These are phyloP conservation scores for Talaromyces sp. DNA, from an alignment of 2,329 filamentous ascomycete genomes.

Conservation along the genomic window DNA sequence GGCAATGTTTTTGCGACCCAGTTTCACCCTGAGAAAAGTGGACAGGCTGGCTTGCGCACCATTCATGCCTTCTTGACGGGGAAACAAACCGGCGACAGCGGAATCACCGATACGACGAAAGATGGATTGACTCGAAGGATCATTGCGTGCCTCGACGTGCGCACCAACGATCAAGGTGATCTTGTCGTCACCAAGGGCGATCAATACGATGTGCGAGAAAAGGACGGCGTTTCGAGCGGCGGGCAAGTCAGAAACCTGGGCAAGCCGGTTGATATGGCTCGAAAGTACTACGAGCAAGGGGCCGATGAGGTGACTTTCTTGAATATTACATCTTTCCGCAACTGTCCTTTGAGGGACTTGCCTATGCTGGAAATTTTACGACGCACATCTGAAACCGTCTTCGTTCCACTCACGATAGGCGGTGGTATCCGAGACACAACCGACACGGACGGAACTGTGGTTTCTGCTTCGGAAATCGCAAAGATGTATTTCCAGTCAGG, in stretches of 20 bases:
- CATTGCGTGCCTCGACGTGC: conserved; percentile 93
- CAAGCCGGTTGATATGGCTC: conserved; percentile 93
- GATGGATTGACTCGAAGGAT: conserved; percentile 85
- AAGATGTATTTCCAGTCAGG: conserved; percentile 96
- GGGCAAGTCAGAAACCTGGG: conserved; percentile 81
- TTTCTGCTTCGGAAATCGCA: conserved; percentile 88
- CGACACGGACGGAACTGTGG: conserved; percentile 77
- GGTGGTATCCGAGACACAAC: conserved; percentile 91
- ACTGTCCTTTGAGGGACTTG: conserved; percentile 83
- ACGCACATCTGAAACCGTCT: conserved; percentile 80
- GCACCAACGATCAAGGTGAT: conserved; percentile 88
- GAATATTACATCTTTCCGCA: conserved; percentile 96
- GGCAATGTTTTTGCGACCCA: conserved; percentile 87
- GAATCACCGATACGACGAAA: conserved; percentile 19
- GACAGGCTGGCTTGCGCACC: conserved; percentile 77
- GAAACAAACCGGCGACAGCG: conserved; percentile 51
- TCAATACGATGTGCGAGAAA: conserved; percentile 96
- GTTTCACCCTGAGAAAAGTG: conserved; percentile 97
- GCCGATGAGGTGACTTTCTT: conserved; percentile 96
- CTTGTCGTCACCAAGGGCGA: conserved; percentile 97
- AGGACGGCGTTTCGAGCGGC: conserved; percentile 52
- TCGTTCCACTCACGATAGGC: conserved; percentile 91
- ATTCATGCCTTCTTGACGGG: conserved; percentile 83
- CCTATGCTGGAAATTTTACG: conserved; percentile 95
- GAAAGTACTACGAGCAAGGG: conserved; percentile 90